Conservation (phyloP, 169 alveolate species). For the Plasmodium relictum region DNA sequence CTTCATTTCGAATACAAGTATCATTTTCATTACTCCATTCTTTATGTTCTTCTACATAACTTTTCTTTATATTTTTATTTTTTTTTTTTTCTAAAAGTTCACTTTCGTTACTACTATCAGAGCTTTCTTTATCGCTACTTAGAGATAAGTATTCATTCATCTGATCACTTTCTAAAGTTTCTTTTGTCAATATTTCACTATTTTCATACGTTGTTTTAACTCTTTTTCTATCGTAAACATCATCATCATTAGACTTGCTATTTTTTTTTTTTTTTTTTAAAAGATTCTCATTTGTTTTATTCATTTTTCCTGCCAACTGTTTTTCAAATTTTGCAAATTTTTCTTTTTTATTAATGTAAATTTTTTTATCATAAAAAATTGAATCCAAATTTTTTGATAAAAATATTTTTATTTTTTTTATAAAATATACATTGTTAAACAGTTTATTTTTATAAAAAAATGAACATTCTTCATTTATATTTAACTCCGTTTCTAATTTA, state of each 20-base stretch:
- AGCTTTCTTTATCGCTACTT: too few species aligned
- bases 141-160: too few species aligned
- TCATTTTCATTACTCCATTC: background rate
- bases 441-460: conserved; percentile 22
- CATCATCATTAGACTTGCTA: background rate
- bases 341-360: background rate
- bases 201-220: background rate
- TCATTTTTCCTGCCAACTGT: background rate
- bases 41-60: too few species aligned
- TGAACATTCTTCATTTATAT: conserved; percentile 17
- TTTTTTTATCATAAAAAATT: conserved; percentile 1
- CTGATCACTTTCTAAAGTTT: too few species aligned
- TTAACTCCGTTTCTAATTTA: conserved; percentile 8
- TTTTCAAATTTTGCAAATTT: conserved; percentile 17
- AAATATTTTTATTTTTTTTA: conserved; percentile 54
- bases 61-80: too few species aligned
- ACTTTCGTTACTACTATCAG: too few species aligned
- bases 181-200: background rate
- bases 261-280: too few species aligned
- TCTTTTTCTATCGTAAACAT: background rate
- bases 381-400: conserved; percentile 33
- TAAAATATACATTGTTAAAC: conserved; percentile 10
- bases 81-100: too few species aligned
- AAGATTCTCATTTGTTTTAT: background rate
- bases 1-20: too few species aligned